phyloP scores from a whole-genome alignment of 1,284 basidiomycete genomes.

The Thelephora terrestris region DNA sequence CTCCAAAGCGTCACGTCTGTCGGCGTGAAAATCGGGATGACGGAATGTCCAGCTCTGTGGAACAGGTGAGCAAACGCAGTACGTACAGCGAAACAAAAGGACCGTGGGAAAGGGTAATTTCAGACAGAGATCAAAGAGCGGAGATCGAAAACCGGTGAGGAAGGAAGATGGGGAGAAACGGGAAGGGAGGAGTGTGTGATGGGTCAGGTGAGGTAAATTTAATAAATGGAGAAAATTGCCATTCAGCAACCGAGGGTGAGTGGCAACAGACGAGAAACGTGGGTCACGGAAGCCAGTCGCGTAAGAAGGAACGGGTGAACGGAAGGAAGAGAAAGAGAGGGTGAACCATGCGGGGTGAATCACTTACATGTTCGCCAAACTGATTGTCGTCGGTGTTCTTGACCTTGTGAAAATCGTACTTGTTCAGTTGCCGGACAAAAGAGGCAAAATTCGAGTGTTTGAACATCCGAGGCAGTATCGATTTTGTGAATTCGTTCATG shows the following conservation, averaged over 20 bases:
- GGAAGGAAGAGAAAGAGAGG: neutral
- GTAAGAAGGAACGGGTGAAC: conserved; percentile 3
- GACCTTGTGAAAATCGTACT: conserved; percentile 96
- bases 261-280: conserved; percentile 2
- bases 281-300: conserved; percentile 3
- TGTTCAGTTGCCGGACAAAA: conserved; percentile 93
- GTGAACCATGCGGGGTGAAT: neutral
- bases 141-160: conserved; percentile 2
- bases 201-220: too few relatives aligned
- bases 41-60: conserved; percentile 89
- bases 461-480: conserved; percentile 90
- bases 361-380: conserved; percentile 68
- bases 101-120: too few relatives aligned
- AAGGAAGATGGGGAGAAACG: neutral
- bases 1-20: conserved; percentile 78
- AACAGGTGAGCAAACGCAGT: neutral
- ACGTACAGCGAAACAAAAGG: neutral
- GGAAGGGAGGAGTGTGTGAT: too few relatives aligned
- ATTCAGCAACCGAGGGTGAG: neutral
- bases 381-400: conserved; percentile 75
- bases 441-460: conserved; percentile 96
- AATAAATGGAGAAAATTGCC: too few relatives aligned
- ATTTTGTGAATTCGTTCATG: conserved; percentile 96
- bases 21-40: conserved; percentile 89
- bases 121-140: neutral